These are phyloP conservation scores for Shiraia sp. DNA, from an alignment of 2,329 filamentous ascomycete genomes.

Conservation along the genomic window DNA sequence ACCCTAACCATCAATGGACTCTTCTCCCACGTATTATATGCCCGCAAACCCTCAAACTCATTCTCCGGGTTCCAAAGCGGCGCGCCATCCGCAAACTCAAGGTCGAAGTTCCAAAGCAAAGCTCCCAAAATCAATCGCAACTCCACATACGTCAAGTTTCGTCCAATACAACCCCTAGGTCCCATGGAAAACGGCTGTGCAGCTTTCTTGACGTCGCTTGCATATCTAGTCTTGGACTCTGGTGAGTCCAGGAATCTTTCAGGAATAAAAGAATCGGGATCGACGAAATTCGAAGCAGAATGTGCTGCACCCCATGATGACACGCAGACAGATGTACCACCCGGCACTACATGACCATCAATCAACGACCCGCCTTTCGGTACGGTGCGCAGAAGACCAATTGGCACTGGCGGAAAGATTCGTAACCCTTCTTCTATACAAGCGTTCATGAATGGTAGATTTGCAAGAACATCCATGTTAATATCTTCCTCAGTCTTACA, in stretches of 20 bases:
- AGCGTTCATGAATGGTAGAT: conserved; percentile 49
- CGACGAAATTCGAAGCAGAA: conserved; percentile 34
- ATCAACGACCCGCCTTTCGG: conserved; percentile 44
- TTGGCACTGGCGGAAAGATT: conserved; percentile 52
- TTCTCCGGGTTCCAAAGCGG: conserved; percentile 33
- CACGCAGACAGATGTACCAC: conserved; percentile 30
- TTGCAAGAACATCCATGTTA: conserved; percentile 33
- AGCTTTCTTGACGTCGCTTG: conserved; percentile 32
- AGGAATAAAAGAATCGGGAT: conserved; percentile 39
- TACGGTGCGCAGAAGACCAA: conserved; percentile 44
- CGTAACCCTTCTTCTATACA: conserved; percentile 53
- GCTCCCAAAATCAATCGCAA: conserved; percentile 34
- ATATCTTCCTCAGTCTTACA: conserved; percentile 36
- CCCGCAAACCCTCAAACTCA: conserved; percentile 32
- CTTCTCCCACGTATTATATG: conserved; percentile 42
- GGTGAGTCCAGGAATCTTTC: conserved; percentile 40
- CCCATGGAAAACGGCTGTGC: conserved; percentile 37
- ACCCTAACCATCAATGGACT: conserved; percentile 36
- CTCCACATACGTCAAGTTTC: conserved; percentile 42
- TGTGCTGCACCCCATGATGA: conserved; percentile 34
- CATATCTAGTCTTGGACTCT: conserved; percentile 17
- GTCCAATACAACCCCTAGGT: conserved; percentile 38
- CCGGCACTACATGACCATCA: conserved; percentile 45
- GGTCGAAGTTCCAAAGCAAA: conserved; percentile 42
- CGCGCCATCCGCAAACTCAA: conserved; percentile 36